Evolutionary conservation across 176 grass and related monocot genomes (phyloP).

Genomic region (Eragrostis curvula): DNA sequence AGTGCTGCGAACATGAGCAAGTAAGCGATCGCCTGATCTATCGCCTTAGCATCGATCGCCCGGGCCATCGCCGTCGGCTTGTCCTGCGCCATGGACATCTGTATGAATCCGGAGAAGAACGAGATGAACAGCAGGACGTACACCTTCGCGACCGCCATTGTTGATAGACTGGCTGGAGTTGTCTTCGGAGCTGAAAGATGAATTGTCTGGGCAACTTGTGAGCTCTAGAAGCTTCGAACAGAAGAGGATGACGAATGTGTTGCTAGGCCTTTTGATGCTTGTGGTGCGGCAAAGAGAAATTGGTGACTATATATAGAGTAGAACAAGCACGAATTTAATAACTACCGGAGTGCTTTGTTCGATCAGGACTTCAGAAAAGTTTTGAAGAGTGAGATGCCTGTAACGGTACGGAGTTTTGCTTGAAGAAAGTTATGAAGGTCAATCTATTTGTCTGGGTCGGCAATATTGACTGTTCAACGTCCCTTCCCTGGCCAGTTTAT

Average conservation of each 20-base stretch:
- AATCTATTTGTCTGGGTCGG: not conserved
- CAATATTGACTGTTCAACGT: not conserved
- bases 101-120: slow-evolving; percentile 45
- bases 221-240: not conserved
- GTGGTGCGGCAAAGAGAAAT: not conserved
- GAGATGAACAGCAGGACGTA: slow-evolving; percentile 15
- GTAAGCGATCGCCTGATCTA: not conserved
- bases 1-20: slow-evolving; percentile 20
- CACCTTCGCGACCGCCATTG: not conserved
- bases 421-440: not conserved
- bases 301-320: too few species aligned
- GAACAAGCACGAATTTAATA: not conserved
- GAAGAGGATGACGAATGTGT: too few species aligned
- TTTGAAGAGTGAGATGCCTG: not conserved
- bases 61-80: too few species aligned
- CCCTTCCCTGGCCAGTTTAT: too few species aligned
- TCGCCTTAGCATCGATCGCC: not conserved
- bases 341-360: too few species aligned
- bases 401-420: too few species aligned
- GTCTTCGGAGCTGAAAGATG: too few species aligned
- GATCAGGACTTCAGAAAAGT: not conserved
- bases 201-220: too few species aligned
- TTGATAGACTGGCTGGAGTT: not conserved
- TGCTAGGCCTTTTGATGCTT: not conserved
- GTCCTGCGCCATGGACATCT: not conserved